phyloP scores from a whole-genome alignment of 2,329 filamentous ascomycete genomes.

The Beauveria brongniartii region DNA sequence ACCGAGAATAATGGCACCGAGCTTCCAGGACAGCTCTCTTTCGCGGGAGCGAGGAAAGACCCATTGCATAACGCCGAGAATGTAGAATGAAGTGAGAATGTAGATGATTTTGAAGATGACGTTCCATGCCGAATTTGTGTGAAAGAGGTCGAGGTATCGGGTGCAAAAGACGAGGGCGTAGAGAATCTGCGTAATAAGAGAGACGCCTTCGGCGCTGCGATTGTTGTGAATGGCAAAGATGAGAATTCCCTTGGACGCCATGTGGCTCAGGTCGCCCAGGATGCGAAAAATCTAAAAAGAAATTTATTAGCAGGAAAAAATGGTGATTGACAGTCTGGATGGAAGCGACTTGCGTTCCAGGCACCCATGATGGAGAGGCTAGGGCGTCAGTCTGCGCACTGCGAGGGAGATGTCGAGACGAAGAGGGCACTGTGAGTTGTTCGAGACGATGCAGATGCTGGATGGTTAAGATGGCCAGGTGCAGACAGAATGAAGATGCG shows the following conservation, averaged over 20 bases:
- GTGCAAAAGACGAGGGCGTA: slow-evolving; percentile 81
- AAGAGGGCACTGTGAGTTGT: not conserved
- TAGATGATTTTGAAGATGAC: slow-evolving; percentile 85
- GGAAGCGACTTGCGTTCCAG: slow-evolving; percentile 30
- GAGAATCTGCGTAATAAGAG: slow-evolving; percentile 81
- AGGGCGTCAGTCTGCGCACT: not conserved
- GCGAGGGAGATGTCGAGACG: not conserved
- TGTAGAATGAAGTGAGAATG: slow-evolving; percentile 75
- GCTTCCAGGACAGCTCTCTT: slow-evolving; percentile 86
- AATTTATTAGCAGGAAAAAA: not conserved
- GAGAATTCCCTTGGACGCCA: slow-evolving; percentile 79
- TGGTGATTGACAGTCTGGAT: not conserved
- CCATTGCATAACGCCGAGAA: slow-evolving; percentile 79
- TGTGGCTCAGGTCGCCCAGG: slow-evolving; percentile 75
- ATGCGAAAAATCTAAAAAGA: slow-evolving; percentile 57
- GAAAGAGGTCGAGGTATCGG: slow-evolving; percentile 78
- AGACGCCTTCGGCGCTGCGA: slow-evolving; percentile 81
- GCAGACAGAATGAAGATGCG: not conserved
- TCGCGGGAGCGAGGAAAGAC: slow-evolving; percentile 82
- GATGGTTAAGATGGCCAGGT: not conserved
- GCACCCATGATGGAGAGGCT: slow-evolving; percentile 27
- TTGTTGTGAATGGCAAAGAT: slow-evolving; percentile 88
- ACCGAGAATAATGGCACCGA: slow-evolving; percentile 62
- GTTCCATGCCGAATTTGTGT: slow-evolving; percentile 54
- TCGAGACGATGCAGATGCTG: not conserved